phyloP scores from a whole-genome alignment of 768 basidiomycete genomes.

The Pisolithus albus region DNA sequence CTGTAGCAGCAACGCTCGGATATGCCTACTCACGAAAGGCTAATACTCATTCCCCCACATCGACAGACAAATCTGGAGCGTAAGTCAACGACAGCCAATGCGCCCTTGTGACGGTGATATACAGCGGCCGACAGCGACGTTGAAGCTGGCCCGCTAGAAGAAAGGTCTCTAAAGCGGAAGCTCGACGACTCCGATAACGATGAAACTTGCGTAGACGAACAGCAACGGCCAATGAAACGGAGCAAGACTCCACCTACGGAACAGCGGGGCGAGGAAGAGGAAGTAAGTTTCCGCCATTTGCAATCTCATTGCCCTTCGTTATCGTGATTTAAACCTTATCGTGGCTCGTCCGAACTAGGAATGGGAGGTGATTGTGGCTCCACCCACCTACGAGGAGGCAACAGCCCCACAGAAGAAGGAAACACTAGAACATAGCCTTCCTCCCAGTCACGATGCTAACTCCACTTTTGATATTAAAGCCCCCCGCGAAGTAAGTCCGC shows the following conservation, averaged over 20 bases:
- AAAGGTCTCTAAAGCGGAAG: constrained; percentile 29
- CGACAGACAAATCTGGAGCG: constrained; percentile 19
- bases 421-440: neutral
- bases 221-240: constrained; percentile 25
- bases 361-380: constrained; percentile 28
- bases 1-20: constrained; percentile 53
- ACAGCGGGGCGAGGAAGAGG: constrained; percentile 20
- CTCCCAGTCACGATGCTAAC: neutral
- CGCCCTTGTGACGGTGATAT: constrained; percentile 22
- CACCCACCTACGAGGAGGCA: constrained; percentile 22
- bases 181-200: constrained; percentile 20
- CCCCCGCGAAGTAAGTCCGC: constrained; percentile 11
- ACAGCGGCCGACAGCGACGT: constrained; percentile 27
- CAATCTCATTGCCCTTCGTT: neutral
- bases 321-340: constrained; percentile 15
- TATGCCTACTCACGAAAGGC: constrained; percentile 48
- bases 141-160: constrained; percentile 19
- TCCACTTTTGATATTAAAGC: constrained; percentile 3
- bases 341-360: constrained; percentile 19
- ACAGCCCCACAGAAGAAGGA: constrained; percentile 1
- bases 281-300: constrained; percentile 14
- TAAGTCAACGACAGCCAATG: constrained; percentile 27
- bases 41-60: constrained; percentile 8
- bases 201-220: constrained; percentile 26
- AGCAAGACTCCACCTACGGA: constrained; percentile 39